phyloP scores from a whole-genome alignment of 768 basidiomycete genomes.

The Megacollybia marginata region DNA sequence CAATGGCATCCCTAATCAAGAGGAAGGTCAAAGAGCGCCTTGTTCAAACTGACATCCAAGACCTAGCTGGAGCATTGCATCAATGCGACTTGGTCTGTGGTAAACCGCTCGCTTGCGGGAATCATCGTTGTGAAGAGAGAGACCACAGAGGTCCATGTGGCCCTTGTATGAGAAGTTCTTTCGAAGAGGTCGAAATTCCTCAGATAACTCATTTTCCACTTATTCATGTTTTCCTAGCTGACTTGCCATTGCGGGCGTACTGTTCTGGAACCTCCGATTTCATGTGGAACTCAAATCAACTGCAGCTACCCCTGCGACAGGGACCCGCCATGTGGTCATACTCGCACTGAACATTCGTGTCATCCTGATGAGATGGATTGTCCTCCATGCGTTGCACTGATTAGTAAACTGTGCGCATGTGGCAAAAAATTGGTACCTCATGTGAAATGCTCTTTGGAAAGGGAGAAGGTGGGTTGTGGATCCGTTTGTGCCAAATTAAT shows the following conservation, averaged over 20 bases:
- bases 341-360: slow-evolving; percentile 68
- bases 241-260: slow-evolving; percentile 84
- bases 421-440: slow-evolving; percentile 79
- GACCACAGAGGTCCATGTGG: slow-evolving; percentile 84
- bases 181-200: slow-evolving; percentile 67
- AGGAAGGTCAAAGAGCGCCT: slow-evolving; percentile 51
- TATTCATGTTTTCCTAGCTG: slow-evolving; percentile 34
- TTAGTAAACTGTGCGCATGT: slow-evolving; percentile 78
- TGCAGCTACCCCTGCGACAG: slow-evolving; percentile 79
- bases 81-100: slow-evolving; percentile 80
- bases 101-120: slow-evolving; percentile 65
- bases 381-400: slow-evolving; percentile 83
- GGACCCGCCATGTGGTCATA: slow-evolving; percentile 75
- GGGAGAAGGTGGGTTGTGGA: slow-evolving; percentile 80
- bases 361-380: slow-evolving; percentile 67
- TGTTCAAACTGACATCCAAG: slow-evolving; percentile 26
- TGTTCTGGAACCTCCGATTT: slow-evolving; percentile 79
- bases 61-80: slow-evolving; percentile 65
- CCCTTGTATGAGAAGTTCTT: slow-evolving; percentile 80
- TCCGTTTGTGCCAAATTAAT: slow-evolving; percentile 70
- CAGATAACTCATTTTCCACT: neutral
- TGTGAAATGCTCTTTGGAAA: slow-evolving; percentile 73
- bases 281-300: slow-evolving; percentile 73
- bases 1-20: slow-evolving; percentile 55
- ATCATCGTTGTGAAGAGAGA: slow-evolving; percentile 67